Evolutionary conservation across 108 stramenopile species (phyloP), one percentile per base, ranked within the genome.

Genomic region (Mayamaea pseudoterrestris): DNA sequence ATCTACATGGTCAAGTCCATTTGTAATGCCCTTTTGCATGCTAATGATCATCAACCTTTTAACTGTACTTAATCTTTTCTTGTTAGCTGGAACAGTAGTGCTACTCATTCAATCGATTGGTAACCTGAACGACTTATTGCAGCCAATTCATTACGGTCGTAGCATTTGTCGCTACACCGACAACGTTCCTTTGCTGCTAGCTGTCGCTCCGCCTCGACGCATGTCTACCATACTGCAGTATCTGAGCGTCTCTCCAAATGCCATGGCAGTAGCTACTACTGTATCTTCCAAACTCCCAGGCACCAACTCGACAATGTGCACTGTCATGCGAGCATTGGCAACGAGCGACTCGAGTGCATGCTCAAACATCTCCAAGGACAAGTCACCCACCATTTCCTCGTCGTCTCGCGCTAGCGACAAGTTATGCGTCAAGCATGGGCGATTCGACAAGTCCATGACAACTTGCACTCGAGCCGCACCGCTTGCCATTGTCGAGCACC

Each of bases 341-440:
- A 88, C 89, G 27, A 95, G 65, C 16, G 87, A 90, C 47, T 95
- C 90, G 18, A 97, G 49, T 0, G 78, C 76, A 50, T 97, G 96
- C 28, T 86, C 75, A 11, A 95, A 45, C 96, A 97, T 97, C 61
- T 97, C 96, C 25, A 76, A 68, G 8, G 85, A 69, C 32, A 93
- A 26, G 18, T 62, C 66, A 42, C 22, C 37, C 27, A 41, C 36
- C 9, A 54, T 21, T 17, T 58, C 45, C 24, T 60, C 68, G 2
- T 59, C 51, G 16, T 61, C 47, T 25, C 55, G 44, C 18, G 42
- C 41, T 30, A 68, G 37, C 9, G 60, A 65, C 17, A 80, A 57
- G 48, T 84, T 75, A 50, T 80, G 78, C 1, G 57, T 73, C 50
- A 84, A 52, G 44, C 72, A 76, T 20, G 88, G 88, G 34, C 88